Percentiles rank a stretch among this genome's conserved stretches.
Evolutionary conservation across 2,329 filamentous ascomycete species (phyloP).

Genomic region (Fusarium oxysporum): DNA sequence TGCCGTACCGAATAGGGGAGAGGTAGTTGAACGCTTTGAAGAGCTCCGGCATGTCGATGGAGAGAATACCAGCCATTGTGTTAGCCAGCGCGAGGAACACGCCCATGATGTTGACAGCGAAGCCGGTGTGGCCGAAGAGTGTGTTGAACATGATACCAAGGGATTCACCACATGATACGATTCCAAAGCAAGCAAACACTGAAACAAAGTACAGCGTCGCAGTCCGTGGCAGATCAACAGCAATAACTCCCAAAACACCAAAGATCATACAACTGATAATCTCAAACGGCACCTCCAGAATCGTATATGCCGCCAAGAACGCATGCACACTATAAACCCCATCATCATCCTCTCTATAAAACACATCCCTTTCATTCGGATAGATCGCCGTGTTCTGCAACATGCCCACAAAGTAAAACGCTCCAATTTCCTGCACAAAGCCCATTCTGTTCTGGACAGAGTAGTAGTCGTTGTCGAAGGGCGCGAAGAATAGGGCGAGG

Average conservation of each 20-base stretch:
- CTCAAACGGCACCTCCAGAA: conserved; percentile 79
- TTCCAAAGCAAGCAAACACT: conserved; percentile 76
- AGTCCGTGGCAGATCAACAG: conserved; percentile 72
- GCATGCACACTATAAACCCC: conserved; percentile 77
- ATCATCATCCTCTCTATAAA: conserved; percentile 81
- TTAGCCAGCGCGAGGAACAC: conserved; percentile 77
- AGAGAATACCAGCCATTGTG: conserved; percentile 77
- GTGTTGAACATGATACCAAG: conserved; percentile 86
- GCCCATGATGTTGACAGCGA: conserved; percentile 78
- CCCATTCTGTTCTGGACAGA: conserved; percentile 80
- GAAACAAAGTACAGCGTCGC: conserved; percentile 74
- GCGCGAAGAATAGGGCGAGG: conserved; percentile 77
- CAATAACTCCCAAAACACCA: conserved; percentile 71
- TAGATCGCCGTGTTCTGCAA: conserved; percentile 83
- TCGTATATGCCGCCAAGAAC: conserved; percentile 77
- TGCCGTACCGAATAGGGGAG: conserved; percentile 76
- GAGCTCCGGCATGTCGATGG: conserved; percentile 74
- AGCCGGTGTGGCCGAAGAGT: conserved; percentile 78
- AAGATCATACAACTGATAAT: conserved; percentile 74
- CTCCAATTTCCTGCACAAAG: conserved; percentile 77
- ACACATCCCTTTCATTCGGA: conserved; percentile 78
- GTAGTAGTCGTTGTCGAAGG: conserved; percentile 74
- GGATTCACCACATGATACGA: conserved; percentile 80
- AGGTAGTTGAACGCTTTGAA: conserved; percentile 78
- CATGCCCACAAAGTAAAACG: conserved; percentile 82